A percentile compares a stretch with the other conserved stretches of the same genome.
These are phyloP conservation scores for Hypomyces rosellus DNA, from an alignment of 2,329 filamentous ascomycete genomes.

Conservation along the genomic window DNA sequence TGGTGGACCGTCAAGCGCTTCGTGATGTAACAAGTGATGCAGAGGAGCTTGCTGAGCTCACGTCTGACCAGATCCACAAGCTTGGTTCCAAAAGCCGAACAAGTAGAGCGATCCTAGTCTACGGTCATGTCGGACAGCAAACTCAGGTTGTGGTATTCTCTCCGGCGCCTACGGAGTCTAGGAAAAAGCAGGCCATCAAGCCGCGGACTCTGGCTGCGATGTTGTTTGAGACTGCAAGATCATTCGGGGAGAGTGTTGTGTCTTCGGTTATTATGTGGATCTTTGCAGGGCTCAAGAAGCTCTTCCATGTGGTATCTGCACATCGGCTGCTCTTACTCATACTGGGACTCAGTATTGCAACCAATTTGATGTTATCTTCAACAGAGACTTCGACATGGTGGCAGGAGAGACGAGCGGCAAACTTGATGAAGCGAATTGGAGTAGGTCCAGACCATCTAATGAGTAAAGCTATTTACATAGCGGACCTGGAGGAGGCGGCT, in stretches of 20 bases:
- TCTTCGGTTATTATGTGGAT: slow-evolving; percentile 73
- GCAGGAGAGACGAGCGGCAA: slow-evolving; percentile 71
- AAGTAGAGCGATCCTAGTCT: slow-evolving; percentile 72
- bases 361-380: slow-evolving; percentile 70
- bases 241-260: slow-evolving; percentile 66
- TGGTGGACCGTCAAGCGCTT: slow-evolving; percentile 65
- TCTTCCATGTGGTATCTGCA: slow-evolving; percentile 63
- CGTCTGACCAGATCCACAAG: slow-evolving; percentile 70
- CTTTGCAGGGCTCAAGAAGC: slow-evolving; percentile 57
- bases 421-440: slow-evolving; percentile 76
- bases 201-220: slow-evolving; percentile 60
- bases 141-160: slow-evolving; percentile 57
- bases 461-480: slow-evolving; percentile 78
- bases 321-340: slow-evolving; percentile 68
- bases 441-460: slow-evolving; percentile 73
- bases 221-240: slow-evolving; percentile 65
- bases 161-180: slow-evolving; percentile 39
- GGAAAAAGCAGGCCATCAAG: slow-evolving; percentile 54
- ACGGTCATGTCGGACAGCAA: slow-evolving; percentile 66
- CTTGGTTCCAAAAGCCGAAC: slow-evolving; percentile 69
- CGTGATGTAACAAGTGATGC: slow-evolving; percentile 68
- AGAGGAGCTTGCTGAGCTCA: slow-evolving; percentile 67
- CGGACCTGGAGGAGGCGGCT: slow-evolving; percentile 65
- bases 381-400: slow-evolving; percentile 74
- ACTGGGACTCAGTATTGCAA: slow-evolving; percentile 60